Base-by-base conservation (phyloP, 768 basidiomycete species). In the Suillus paluster region DNA sequence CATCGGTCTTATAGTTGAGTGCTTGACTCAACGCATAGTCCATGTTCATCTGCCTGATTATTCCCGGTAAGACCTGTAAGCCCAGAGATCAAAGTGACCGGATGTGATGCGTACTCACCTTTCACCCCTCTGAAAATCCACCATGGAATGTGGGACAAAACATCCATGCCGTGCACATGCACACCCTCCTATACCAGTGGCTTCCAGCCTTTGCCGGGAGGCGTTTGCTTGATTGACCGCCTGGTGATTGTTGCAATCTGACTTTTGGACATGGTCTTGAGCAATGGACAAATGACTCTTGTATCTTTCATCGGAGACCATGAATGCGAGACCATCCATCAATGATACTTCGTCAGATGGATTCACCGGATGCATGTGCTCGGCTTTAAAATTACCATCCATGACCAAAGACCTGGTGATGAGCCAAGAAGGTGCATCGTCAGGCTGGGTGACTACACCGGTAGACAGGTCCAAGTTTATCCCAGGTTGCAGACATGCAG, bases 51-150 rank as follows among this genome's bases (percentile, higher is more conserved):
- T 75, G 72, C 49, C 70, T 71, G 33, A 44, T 44, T 17, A 44
- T n/a, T 44, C n/a, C 10, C 4, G 4, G 42, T 21, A 5, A 44
- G 42, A 44, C 10, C 25, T 48, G 14, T 3, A 34, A 14, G 15
- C 25, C 56, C 25, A 61, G 34, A 14, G 11, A 42, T 36, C 30
- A 30, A 33, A 34, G 25, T 12, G 25, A 34, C 23, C 6, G 15
- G 33, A 44, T 36, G 23, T 6, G 21, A 49, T 17, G n/a, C 36
- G 46, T 17, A 57, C 65, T 17, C 23, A 75, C 73, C 58, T 60
- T 59, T 78, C 73, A 3, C 75, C 77, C 34, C 70, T 69, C 49
- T 75, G 70, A 59, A 77, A 73, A 34, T 75, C 73, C 9, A 77
- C 74, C 3, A 73, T 61, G 3, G 64, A 63, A 39, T 72, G 68